A percentile compares a stretch with the other conserved stretches of the same genome.
Conservation (phyloP, 768 basidiomycete species). For the Clavaria fumosa region DNA sequence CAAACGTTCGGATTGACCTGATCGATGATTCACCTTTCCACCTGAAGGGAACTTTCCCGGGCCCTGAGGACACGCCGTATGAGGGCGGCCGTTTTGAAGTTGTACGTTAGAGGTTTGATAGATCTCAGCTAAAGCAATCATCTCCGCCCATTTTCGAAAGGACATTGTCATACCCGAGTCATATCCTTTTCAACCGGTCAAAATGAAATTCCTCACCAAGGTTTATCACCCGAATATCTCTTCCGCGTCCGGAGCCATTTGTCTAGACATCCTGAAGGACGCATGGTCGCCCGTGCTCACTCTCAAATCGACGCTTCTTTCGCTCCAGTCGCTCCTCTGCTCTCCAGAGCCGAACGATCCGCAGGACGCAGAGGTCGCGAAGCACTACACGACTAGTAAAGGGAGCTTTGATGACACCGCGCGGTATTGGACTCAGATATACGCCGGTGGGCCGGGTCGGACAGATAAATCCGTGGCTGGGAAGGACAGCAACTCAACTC, state of each 20-base stretch:
- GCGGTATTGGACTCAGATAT: slow-evolving; percentile 84
- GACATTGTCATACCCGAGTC: slow-evolving; percentile 89
- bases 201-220: slow-evolving; percentile 98
- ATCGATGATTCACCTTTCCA: slow-evolving; percentile 86
- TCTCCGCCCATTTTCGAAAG: slow-evolving; percentile 23
- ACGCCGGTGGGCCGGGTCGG: slow-evolving; percentile 58
- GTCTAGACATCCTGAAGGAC: slow-evolving; percentile 76
- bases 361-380: slow-evolving; percentile 96
- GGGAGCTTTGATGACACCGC: slow-evolving; percentile 84
- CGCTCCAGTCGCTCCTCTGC: slow-evolving; percentile 83
- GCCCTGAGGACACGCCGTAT: slow-evolving; percentile 88
- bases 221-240: slow-evolving; percentile 95
- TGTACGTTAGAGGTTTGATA: slow-evolving; percentile 31
- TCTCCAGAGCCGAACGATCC: slow-evolving; percentile 93
- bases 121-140: not conserved
- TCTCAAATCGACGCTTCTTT: slow-evolving; percentile 91
- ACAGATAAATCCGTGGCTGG: slow-evolving; percentile 26
- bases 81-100: slow-evolving; percentile 86
- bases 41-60: slow-evolving; percentile 79
- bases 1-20: slow-evolving; percentile 74
- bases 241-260: slow-evolving; percentile 88
- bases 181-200: slow-evolving; percentile 86
- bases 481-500: slow-evolving; percentile 30
- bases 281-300: slow-evolving; percentile 95
- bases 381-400: slow-evolving; percentile 86